phyloP scores from a whole-genome alignment of 148 eudicot species.

The Arbutus unedo region DNA sequence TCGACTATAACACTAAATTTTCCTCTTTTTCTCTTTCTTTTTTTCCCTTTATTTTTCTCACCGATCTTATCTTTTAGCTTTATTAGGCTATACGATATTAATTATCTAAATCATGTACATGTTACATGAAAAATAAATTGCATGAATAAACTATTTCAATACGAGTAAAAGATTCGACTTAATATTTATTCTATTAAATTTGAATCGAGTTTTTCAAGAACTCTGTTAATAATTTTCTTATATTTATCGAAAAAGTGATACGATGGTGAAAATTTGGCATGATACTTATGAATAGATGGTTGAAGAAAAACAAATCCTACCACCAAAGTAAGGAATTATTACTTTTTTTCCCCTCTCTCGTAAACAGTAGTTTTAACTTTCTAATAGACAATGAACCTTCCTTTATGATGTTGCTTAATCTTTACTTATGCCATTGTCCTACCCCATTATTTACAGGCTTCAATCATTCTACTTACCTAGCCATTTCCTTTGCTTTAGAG shows the following conservation, averaged over 20 bases:
- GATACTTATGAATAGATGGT: background rate
- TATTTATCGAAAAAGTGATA: too few relatives aligned
- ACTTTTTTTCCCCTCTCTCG: background rate
- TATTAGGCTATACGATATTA: too few relatives aligned
- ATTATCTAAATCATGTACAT: too few relatives aligned
- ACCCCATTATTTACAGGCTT: conserved; percentile 11
- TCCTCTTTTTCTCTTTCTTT: too few relatives aligned
- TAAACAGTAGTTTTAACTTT: background rate
- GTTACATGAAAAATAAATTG: too few relatives aligned
- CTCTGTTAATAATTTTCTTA: too few relatives aligned
- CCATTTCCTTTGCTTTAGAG: conserved; percentile 11
- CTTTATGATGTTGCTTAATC: conserved; percentile 19
- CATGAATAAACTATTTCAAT: too few relatives aligned
- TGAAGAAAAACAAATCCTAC: background rate
- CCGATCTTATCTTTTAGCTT: background rate
- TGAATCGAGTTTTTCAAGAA: too few relatives aligned
- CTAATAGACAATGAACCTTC: background rate
- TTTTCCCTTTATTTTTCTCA: background rate
- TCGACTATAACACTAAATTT: background rate
- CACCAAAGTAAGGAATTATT: background rate
- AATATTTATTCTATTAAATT: too few relatives aligned
- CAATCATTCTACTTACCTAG: conserved; percentile 9
- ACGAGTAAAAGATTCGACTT: too few relatives aligned
- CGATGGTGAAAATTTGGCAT: too few relatives aligned
- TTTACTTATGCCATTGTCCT: conserved; percentile 18